Base-by-base conservation (phyloP, 805 yeast genomes). In the Myxozyma monticola region DNA sequence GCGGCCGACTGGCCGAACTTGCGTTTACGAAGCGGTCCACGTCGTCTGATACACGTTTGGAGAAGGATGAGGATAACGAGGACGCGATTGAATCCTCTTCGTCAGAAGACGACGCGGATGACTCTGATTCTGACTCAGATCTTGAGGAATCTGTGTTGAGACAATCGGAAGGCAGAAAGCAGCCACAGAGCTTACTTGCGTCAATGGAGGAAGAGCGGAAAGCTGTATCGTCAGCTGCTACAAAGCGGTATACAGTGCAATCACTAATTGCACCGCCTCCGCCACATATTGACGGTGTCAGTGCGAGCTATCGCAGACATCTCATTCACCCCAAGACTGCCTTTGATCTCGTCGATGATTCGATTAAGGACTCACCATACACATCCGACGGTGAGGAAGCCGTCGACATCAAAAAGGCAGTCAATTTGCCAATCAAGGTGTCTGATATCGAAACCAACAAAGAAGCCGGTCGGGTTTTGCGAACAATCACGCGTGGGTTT, bases 401-500 rank as follows among this genome's bases (percentile, higher is more conserved):
- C 57, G 70, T 76, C 43, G 88, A 83, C 63, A 73, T 78, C 21
- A 80, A 78, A 61, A 71, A 80, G 56, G 87, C 88, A 0, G 75
- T 73, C 18, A 65, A 70, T 51, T 66, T 79, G 56, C 76, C 79
- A 10, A 77, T 82, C 37, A 73, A 71, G 37, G 72, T 77, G 44
- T 80, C 86, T 2, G 77, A 76, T 24, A 67, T 82, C 17, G 83
- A 80, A 55, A 69, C 80, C 15, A 79, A 79, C 59, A 67, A 66
- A 24, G 68, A 70, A 7, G 77, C 77, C 44, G 77, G 81, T 37
- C 71, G 89, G 46, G 83, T 80, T n/a, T 73, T 84, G 15, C 78
- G 85, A 56, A 83, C 87, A 4, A 75, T 85, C 33, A 82, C 88
- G 1, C 71, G 89, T 54, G 90, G 90, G 1, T 74, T 76, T 55